These are phyloP conservation scores for Kazachstania sp. DNA, from an alignment of 1,139 yeast species.

Conservation along the genomic window DNA sequence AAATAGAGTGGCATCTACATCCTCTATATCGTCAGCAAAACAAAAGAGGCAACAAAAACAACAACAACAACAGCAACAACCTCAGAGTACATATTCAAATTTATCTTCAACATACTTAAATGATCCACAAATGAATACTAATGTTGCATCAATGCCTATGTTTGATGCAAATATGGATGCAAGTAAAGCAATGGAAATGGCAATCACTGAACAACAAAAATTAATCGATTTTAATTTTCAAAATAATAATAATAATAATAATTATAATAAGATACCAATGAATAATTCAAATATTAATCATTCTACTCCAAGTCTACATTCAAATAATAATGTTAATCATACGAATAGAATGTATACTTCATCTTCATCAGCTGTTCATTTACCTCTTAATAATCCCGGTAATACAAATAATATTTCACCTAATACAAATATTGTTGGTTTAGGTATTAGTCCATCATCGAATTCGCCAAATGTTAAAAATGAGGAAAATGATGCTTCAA, in stretches of 20 bases:
- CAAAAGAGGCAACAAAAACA: background rate
- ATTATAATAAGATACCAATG: too few relatives aligned
- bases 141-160: slow-evolving; percentile 5
- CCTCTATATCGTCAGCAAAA: background rate
- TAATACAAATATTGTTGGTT: background rate
- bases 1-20: too few relatives aligned
- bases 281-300: background rate
- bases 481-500: slow-evolving; percentile 32
- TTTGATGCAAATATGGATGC: slow-evolving; percentile 1
- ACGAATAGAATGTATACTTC: background rate
- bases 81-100: background rate
- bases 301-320: background rate
- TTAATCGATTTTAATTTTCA: background rate
- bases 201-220: background rate
- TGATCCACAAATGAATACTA: background rate
- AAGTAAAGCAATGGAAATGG: background rate
- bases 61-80: background rate
- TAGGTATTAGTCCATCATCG: slow-evolving; percentile 1
- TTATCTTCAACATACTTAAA: background rate
- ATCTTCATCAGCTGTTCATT: background rate
- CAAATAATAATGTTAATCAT: background rate
- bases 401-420: slow-evolving; percentile 1
- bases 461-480: background rate
- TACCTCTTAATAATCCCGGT: background rate
- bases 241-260: background rate